Conservation (phyloP, 148 eudicot genomes). For the Rhododendron molle region DNA sequence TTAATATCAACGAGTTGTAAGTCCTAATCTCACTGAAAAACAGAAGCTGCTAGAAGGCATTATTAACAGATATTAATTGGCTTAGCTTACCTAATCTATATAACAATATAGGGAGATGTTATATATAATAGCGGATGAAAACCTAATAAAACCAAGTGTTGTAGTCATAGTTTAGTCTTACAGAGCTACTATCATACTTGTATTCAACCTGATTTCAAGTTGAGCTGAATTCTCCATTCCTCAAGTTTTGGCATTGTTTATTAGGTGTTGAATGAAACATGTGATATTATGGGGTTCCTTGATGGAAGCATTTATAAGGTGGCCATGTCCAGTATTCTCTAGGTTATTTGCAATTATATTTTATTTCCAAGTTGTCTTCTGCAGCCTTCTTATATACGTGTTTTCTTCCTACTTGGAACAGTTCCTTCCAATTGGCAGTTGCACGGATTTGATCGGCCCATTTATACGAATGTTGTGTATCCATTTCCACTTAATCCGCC, state of each 20-base stretch:
- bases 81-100: not conserved
- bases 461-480: slow-evolving; percentile 72
- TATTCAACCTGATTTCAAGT: not conserved
- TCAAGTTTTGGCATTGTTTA: not conserved
- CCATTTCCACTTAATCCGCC: slow-evolving; percentile 92
- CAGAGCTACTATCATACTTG: not conserved
- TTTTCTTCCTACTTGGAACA: slow-evolving; percentile 31
- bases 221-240: not conserved
- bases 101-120: not conserved
- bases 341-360: not conserved
- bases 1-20: not conserved
- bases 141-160: not conserved
- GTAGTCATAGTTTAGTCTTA: not conserved
- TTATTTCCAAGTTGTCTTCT: slow-evolving; percentile 2
- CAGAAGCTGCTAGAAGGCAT: not conserved
- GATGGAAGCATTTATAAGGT: not conserved
- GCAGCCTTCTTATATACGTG: not conserved
- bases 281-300: not conserved
- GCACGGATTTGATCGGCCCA: slow-evolving; percentile 92
- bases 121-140: not conserved
- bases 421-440: slow-evolving; percentile 98
- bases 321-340: not conserved
- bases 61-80: not conserved
- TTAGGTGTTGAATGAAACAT: not conserved
- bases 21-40: not conserved